Evolutionary conservation across 2,329 filamentous ascomycete genomes (phyloP), one percentile per base, ranked within the genome.

Genomic region (Arthroderma sp.): DNA sequence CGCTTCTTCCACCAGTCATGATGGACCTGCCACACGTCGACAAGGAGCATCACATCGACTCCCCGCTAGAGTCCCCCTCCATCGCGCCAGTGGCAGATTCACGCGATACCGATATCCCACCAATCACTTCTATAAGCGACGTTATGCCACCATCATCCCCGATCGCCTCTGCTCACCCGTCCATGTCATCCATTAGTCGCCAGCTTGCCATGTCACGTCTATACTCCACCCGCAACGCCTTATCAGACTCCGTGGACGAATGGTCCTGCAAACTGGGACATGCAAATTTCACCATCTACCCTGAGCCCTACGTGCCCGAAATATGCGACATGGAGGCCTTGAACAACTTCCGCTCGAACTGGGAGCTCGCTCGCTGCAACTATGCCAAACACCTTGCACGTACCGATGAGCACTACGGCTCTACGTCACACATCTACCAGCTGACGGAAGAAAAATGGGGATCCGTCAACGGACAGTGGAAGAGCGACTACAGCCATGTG

Each of bases 371-470:
- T 28, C 82, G 89, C 54, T 81, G 82, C 69, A 93, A 95, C 69
- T 96, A 91, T 73, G 87, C 87, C 63, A 91, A 91, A 70, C 91
- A 95, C 66, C 81, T 94, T 19, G 86, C 88, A 9, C 86, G 89
- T 58, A 93, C 88, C 0, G 86, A 87, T 57, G 91, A 95, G 71
- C 89, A 96, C 72, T 95, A 95, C 64, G 90, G 91, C 15, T 79
- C 85, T 35, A 95, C 89, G 0, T 95, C 90, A 56, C 93, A 89
- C 69, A 93, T 88, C 57, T 95, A 91, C 73, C 81, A 79, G 55
- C 78, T 93, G 58, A 95, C 91, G 0, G 85, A 93, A 70, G 81
- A 86, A 60, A 97, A 97, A 70, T 96, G 91, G 91, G 80, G 84
- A 25, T 82, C 85, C 64, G 87, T 87, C 44, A 88, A 95, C 68